A percentile compares a stretch with the other conserved stretches of the same genome.
Evolutionary conservation across 345 rosid genomes (phyloP).

Genomic region (Isatis tinctoria): DNA sequence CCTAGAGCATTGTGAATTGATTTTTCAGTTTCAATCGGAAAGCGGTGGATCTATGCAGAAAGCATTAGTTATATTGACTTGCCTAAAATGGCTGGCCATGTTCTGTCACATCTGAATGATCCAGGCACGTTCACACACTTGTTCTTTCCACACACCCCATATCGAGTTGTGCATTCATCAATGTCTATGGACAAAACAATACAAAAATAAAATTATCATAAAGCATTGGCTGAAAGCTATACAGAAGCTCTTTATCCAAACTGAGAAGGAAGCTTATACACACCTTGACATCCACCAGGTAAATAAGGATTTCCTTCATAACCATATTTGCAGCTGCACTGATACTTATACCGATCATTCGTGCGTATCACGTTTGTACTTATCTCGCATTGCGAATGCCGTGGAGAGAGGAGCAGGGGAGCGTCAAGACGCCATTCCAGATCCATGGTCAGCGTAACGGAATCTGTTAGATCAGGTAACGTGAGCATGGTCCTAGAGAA

Average conservation of each 20-base stretch:
- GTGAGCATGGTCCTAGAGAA: too few species aligned
- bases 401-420: too few species aligned
- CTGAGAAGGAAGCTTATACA: background rate
- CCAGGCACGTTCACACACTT: background rate
- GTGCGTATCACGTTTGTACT: too few species aligned
- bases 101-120: constrained; percentile 18
- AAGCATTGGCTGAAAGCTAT: background rate
- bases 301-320: constrained; percentile 38
- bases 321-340: constrained; percentile 26
- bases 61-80: too few species aligned
- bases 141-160: background rate
- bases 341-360: too few species aligned
- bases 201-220: background rate
- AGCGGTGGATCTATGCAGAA: background rate
- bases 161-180: constrained; percentile 20
- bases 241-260: too few species aligned
- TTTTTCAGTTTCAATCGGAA: background rate
- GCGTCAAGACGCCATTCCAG: constrained; percentile 38
- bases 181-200: constrained; percentile 4
- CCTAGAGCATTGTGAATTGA: background rate
- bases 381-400: too few species aligned
- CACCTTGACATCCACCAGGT: constrained; percentile 31
- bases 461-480: background rate
- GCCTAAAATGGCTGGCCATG: constrained; percentile 11
- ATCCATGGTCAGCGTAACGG: background rate